These are phyloP conservation scores for Petunia axillaris DNA, from an alignment of 257 asterid genomes.

Conservation along the genomic window DNA sequence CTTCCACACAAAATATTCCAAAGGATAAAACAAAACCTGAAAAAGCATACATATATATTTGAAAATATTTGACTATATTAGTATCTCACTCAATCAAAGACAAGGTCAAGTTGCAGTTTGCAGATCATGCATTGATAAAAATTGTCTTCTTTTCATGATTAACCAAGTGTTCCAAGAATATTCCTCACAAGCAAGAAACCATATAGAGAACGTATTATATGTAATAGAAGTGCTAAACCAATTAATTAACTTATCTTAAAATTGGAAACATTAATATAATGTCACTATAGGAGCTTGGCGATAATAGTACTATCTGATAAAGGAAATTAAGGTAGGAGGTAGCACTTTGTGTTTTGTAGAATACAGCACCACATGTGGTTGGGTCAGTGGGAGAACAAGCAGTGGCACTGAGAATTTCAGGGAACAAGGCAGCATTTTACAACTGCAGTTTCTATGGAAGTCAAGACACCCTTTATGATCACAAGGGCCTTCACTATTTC, in stretches of 20 bases:
- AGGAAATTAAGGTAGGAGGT: not conserved
- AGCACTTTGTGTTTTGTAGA: conserved; percentile 39
- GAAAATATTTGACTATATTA: not conserved
- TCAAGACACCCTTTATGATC: conserved; percentile 84
- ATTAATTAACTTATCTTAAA: too few species aligned
- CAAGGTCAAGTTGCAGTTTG: not conserved
- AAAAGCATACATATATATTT: not conserved
- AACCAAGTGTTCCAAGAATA: not conserved
- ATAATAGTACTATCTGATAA: not conserved
- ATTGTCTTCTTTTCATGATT: not conserved
- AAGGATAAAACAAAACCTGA: not conserved
- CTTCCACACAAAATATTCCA: not conserved
- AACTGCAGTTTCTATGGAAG: conserved; percentile 61
- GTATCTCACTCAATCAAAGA: not conserved
- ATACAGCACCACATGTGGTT: conserved; percentile 66
- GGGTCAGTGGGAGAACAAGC: conserved; percentile 52
- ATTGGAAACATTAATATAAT: too few species aligned
- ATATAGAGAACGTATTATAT: too few species aligned
- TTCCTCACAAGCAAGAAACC: too few species aligned
- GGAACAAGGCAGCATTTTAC: conserved; percentile 59
- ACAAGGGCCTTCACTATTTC: conserved; percentile 62
- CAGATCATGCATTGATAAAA: not conserved
- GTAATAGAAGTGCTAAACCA: not conserved
- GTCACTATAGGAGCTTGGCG: not conserved
- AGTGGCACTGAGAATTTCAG: conserved; percentile 54